Base-by-base conservation (phyloP, 208 protist genomes). In the Acanthamoeba triangularis region DNA sequence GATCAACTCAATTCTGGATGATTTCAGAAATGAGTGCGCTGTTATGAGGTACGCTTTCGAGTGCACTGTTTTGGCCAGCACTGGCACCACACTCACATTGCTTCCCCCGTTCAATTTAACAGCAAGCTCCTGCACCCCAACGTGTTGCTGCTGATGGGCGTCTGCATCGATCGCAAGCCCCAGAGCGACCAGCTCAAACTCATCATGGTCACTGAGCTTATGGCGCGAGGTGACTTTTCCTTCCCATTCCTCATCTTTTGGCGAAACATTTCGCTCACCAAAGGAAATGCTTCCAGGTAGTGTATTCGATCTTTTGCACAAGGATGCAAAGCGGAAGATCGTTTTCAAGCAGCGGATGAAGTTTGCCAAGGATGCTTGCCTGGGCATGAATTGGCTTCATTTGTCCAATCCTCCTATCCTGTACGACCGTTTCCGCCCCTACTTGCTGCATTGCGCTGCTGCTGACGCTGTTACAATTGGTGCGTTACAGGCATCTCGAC, bases 1-100 rank as follows among this genome's bases (percentile, higher is more conserved):
- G 59, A 69, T 35, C 28, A 35, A 63, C 6, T 20, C 85, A 37
- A 44, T 69, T 49, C 54, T 92, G 11, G 28, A 74, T 28, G 87
- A 93, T 41, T 93, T 93, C 87, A 47, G 87, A 7, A 69, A 93
- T 28, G 87, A 93, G 63, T 93, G 87, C n/a, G 87, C 87, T 30
- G 44, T 93, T 3, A 93, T 93, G 87, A 93, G 61, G 87, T 93
- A 30, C 35, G 74, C 10, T 63, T 37, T 59, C 20, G 61, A 23
- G 11, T 44, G 5, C 10, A 25, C 5, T 67, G 28, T 44, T 25
- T 44, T 8, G 2, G 54, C 8, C 2, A 41, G 37, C 3, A 41
- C 84, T 69, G 2, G 35, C 5, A n/a, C 16, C 11, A 61, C 11
- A 23, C 54, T 61, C 20, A 25, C 54, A 1, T 61, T 61, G 37